Percentiles rank a stretch among this genome's conserved stretches.
Evolutionary conservation across 352 stramenopile genomes (phyloP).

Genomic region (Globisporangium lucens): DNA sequence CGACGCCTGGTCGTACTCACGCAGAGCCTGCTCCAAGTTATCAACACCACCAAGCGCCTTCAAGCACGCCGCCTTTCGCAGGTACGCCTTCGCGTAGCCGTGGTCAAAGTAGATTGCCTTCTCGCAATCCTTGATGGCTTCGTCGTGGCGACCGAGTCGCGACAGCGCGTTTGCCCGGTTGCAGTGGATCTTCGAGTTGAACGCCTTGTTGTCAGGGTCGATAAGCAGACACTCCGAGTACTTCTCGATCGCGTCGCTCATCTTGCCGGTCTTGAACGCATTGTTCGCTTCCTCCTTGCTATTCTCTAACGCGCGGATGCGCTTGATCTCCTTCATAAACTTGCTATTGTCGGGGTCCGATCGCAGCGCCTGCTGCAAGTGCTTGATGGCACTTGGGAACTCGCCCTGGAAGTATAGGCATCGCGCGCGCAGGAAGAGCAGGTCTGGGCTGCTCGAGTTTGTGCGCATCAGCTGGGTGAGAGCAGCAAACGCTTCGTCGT

Average conservation of each 20-base stretch:
- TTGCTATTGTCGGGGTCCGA: slow-evolving; percentile 90
- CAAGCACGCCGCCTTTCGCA: slow-evolving; percentile 78
- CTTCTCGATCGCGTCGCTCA: slow-evolving; percentile 81
- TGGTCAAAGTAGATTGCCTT: slow-evolving; percentile 89
- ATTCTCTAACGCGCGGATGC: slow-evolving; percentile 78
- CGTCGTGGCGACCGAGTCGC: slow-evolving; percentile 77
- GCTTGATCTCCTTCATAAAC: slow-evolving; percentile 87
- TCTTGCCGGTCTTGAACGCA: slow-evolving; percentile 82
- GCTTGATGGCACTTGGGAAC: slow-evolving; percentile 91
- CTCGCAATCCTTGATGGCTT: slow-evolving; percentile 88
- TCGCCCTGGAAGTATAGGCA: slow-evolving; percentile 93
- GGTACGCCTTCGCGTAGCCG: slow-evolving; percentile 90
- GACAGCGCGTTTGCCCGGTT: slow-evolving; percentile 89
- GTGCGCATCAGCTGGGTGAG: slow-evolving; percentile 84
- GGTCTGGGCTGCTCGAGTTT: slow-evolving; percentile 73
- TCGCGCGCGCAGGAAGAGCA: slow-evolving; percentile 84
- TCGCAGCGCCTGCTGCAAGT: slow-evolving; percentile 89
- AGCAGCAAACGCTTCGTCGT: slow-evolving; percentile 79
- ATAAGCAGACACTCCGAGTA: slow-evolving; percentile 88
- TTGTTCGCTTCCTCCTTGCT: slow-evolving; percentile 91
- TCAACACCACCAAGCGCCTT: slow-evolving; percentile 78
- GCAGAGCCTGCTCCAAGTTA: slow-evolving; percentile 88
- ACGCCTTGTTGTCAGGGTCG: slow-evolving; percentile 88
- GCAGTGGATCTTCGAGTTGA: slow-evolving; percentile 93
- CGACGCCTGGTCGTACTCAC: slow-evolving; percentile 88